Conservation (phyloP, 176 grass and related monocot genomes). For the Phragmites australis region DNA sequence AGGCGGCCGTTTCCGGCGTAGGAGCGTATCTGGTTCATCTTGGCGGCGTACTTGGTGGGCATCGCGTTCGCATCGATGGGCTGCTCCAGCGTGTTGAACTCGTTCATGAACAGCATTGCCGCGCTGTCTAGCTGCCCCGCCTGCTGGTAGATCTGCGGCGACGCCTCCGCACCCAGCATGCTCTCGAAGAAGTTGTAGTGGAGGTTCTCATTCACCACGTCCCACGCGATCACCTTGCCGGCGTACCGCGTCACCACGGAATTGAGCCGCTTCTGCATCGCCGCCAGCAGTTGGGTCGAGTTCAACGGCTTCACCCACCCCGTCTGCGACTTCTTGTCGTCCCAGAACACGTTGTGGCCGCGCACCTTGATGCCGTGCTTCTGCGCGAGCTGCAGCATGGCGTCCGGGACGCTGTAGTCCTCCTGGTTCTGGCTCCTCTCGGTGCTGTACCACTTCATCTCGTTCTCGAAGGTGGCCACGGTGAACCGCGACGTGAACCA, state of each 20-base stretch:
- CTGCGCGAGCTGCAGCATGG: conserved; percentile 57
- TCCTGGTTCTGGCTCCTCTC: conserved; percentile 37
- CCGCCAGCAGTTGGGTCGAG: conserved; percentile 25
- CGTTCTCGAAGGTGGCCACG: conserved; percentile 76
- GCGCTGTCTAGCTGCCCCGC: conserved; percentile 41
- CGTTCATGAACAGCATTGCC: conserved; percentile 64
- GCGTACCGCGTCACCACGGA: conserved; percentile 54
- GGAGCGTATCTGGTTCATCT: conserved; percentile 41
- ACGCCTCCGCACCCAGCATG: conserved; percentile 47
- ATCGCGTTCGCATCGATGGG: conserved; percentile 18
- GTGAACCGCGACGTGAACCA: conserved; percentile 82
- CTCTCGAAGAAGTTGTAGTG: conserved; percentile 64
- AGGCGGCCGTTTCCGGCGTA: conserved; percentile 28
- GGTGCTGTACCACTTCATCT: conserved; percentile 84
- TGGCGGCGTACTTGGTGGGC: conserved; percentile 53
- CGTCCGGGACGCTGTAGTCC: conserved; percentile 54
- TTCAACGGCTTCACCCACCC: conserved; percentile 27
- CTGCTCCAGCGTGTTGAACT: conserved; percentile 64
- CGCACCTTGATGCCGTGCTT: conserved; percentile 43
- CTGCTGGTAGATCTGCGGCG: conserved; percentile 45
- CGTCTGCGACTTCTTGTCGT: conserved; percentile 48
- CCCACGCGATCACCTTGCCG: conserved; percentile 69
- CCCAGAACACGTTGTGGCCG: conserved; percentile 88
- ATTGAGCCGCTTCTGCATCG: conserved; percentile 31
- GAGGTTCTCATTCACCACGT: conserved; percentile 77